These are phyloP conservation scores for Mesembryanthemum crystallinum DNA, from an alignment of 148 eudicot genomes.

Conservation along the genomic window DNA sequence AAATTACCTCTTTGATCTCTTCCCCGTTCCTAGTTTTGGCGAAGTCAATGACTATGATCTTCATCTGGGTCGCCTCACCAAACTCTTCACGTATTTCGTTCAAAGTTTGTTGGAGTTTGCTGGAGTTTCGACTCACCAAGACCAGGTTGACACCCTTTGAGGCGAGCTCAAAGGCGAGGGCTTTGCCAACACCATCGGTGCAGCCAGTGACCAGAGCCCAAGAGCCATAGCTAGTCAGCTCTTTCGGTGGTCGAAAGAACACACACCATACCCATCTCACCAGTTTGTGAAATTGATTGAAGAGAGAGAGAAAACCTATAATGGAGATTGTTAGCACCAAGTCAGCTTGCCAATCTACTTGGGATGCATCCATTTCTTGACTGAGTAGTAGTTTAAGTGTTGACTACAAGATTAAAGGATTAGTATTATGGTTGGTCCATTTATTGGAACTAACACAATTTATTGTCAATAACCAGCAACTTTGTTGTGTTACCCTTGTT, in stretches of 20 bases:
- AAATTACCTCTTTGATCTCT: conserved; percentile 37
- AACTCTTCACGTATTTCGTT: conserved; percentile 7
- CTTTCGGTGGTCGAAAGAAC: conserved; percentile 32
- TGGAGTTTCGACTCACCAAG: conserved; percentile 29
- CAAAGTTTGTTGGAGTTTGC: conserved; percentile 23
- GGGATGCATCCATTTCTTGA: background rate
- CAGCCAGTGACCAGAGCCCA: conserved; percentile 47
- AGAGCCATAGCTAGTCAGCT: conserved; percentile 33
- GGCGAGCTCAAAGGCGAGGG: conserved; percentile 33
- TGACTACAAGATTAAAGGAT: too few relatives aligned
- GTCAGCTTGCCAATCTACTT: background rate
- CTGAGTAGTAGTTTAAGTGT: too few relatives aligned
- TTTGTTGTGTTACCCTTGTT: too few relatives aligned
- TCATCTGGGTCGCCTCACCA: conserved; percentile 35
- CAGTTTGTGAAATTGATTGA: background rate
- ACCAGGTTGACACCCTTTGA: conserved; percentile 34
- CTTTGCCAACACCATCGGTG: conserved; percentile 45
- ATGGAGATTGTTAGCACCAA: background rate
- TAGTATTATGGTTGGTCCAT: too few relatives aligned
- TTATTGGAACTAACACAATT: too few relatives aligned
- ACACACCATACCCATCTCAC: conserved; percentile 24
- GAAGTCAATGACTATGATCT: conserved; percentile 53
- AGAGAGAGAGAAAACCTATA: conserved; percentile 25
- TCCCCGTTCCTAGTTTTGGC: conserved; percentile 30
- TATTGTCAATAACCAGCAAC: too few relatives aligned